Base-by-base conservation (phyloP, 768 basidiomycete species). In the Atractiella rhizophila region DNA sequence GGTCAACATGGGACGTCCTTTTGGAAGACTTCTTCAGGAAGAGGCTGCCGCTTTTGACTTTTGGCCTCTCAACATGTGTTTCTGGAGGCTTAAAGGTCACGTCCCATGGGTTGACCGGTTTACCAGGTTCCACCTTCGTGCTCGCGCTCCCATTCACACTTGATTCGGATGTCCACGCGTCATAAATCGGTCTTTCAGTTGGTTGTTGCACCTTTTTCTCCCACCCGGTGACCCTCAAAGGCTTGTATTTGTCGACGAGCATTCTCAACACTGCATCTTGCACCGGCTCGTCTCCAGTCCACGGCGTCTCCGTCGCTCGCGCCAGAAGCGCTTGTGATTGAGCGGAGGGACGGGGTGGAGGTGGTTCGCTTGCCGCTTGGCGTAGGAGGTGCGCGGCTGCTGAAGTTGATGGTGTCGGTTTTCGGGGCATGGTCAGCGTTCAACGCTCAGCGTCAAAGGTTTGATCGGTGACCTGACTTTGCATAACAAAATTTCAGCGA, bases 151-250 rank as follows among this genome's bases (percentile, higher is more conserved):
- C 28, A 19, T 38, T 34, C 18, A 29, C n/a, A 12, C 40, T 9
- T 16, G 36, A 32, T 39, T 9, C 25, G 10, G 35, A 25, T 19
- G 16, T 26, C 16, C 36, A n/a, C 21, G 33, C 19, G 31, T 25
- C 20, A 10, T 16, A 15, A 8, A 43, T 9, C 5, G 42, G 42
- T 30, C 39, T 28, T 25, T 25, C 19, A 7, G 42, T 27, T 16
- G 46, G 46, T 28, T 45, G 35, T 27, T 47, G 46, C n/a, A 47
- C 39, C 37, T 44, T 33, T 13, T 41, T 46, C 24, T 38, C 35
- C 25, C 28, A 32, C 21, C 46, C 46, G 19, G 45, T 32, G 3
- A 47, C 45, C n/a, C 46, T 41, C 26, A 47, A 20, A 5, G 46
- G 43, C 30, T 43, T 43, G 23, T 44, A 34, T 26, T 42, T 47